Evolutionary conservation across 345 rosid genomes (phyloP), one percentile per base, ranked within the genome.

Genomic region (Sonneratia alba): DNA sequence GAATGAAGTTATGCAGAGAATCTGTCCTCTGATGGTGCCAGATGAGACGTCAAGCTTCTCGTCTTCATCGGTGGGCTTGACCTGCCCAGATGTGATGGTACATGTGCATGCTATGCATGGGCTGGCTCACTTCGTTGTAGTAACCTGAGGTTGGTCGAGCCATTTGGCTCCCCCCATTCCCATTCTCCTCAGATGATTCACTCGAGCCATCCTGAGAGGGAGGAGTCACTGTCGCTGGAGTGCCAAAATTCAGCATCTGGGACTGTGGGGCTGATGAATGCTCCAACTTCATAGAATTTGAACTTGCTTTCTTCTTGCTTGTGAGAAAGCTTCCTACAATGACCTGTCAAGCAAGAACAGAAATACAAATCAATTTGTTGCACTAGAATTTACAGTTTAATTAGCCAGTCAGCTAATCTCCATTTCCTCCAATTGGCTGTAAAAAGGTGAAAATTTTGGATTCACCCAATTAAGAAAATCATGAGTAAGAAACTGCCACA

Each of bases 301-400:
- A 73, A 61, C 71, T 86, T 5, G 73, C 67, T 78, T 88, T 94
- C 78, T 83, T 94, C 45, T 79, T 85, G 49, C 83, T 92, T 0
- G 83, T 83, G 37, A 90, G 76, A 71, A 95, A 95, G 89, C 99
- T 92, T 71, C 97, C 99, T 42, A 95, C 87, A 63, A 92, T 88
- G 27, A 94, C 82, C 98, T 94, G 79, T 27, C 57, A 70, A 55
- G n/a, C 34, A 68, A 37, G 73, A 75, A 70, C 2, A 53, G 40
- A 56, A 14, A 42, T 22, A 43, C 4, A 48, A 19, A n/a, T 7
- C 12, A 66, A 19, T 4, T 18, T 1, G 19, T 68, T 43, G 70
- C 32, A 2, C 40, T 45, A 42, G 24, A 12, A 64, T 7, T 64
- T 36, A 1, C 1, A 32, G 6, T 15, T 66, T 36, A 64, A 36